Percentiles rank a stretch among this genome's conserved stretches.
These are phyloP conservation scores for Pleurotus citrinopileatus DNA, from an alignment of 768 basidiomycete genomes.

Conservation along the genomic window DNA sequence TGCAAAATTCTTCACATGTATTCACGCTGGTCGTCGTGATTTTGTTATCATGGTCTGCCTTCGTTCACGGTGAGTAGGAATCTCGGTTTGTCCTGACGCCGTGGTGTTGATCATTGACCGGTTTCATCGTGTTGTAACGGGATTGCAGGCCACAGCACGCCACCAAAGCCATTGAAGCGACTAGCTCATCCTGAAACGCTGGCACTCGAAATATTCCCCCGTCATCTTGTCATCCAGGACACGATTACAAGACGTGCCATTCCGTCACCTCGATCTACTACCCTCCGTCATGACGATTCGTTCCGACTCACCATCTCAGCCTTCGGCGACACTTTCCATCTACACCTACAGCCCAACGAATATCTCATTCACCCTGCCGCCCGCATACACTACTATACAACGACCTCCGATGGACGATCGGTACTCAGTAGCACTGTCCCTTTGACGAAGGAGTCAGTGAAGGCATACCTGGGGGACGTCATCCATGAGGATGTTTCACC, in stretches of 20 bases:
- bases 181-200: conserved; percentile 47
- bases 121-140: neutral
- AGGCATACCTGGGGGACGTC: conserved; percentile 76
- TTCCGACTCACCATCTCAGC: conserved; percentile 69
- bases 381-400: conserved; percentile 63
- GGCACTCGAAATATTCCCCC: conserved; percentile 57
- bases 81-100: neutral
- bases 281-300: conserved; percentile 64
- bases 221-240: conserved; percentile 22
- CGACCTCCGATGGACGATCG: conserved; percentile 44
- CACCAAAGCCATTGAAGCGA: conserved; percentile 45
- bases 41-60: conserved; percentile 29
- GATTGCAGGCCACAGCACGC: conserved; percentile 43
- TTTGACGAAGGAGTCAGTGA: conserved; percentile 59
- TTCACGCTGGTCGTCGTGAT: conserved; percentile 46
- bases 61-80: conserved; percentile 26
- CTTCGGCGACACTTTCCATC: conserved; percentile 61
- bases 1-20: conserved; percentile 30
- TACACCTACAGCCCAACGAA: conserved; percentile 77
- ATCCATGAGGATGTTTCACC: conserved; percentile 50
- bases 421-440: conserved; percentile 54
- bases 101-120: conserved; percentile 5
- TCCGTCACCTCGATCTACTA: conserved; percentile 34
- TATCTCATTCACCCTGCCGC: conserved; percentile 79
- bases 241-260: conserved; percentile 29